phyloP scores from a whole-genome alignment of 345 rosid species.

The Combretum micranthum region DNA sequence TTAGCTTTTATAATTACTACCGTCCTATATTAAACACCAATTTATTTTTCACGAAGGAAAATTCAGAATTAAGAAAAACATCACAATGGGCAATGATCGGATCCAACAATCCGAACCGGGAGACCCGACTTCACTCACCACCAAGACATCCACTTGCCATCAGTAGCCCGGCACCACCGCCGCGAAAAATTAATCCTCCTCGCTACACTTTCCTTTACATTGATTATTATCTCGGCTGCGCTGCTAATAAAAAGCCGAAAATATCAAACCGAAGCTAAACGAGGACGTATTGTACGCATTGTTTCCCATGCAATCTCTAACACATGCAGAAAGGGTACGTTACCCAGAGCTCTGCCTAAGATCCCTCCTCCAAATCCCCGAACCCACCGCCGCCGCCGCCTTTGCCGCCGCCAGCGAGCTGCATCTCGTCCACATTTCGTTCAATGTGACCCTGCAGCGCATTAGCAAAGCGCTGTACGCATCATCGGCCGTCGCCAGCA shows the following conservation, averaged over 20 bases:
- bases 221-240: conserved; percentile 54
- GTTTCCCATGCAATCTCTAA: conserved; percentile 75
- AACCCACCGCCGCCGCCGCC: too few species aligned
- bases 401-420: conserved; percentile 50
- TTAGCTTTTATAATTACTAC: too few species aligned
- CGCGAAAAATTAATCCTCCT: conserved; percentile 37
- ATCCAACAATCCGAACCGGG: conserved; percentile 18
- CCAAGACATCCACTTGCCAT: conserved; percentile 4
- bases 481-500: conserved; percentile 37
- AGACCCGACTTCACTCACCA: background rate
- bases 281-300: background rate
- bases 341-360: conserved; percentile 59
- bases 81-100: conserved; percentile 25
- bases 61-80: too few species aligned
- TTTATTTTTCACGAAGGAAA: too few species aligned
- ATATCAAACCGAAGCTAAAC: conserved; percentile 4
- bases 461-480: conserved; percentile 67
- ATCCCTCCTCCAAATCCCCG: conserved; percentile 69
- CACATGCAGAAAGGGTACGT: conserved; percentile 55
- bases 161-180: conserved; percentile 9
- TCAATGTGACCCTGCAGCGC: conserved; percentile 88
- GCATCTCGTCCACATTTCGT: conserved; percentile 85
- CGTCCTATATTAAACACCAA: too few species aligned
- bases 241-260: conserved; percentile 25
- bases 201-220: conserved; percentile 28